phyloP scores from a whole-genome alignment of 225 moss, liverwort and hornwort species.

The Ulota crispa region DNA sequence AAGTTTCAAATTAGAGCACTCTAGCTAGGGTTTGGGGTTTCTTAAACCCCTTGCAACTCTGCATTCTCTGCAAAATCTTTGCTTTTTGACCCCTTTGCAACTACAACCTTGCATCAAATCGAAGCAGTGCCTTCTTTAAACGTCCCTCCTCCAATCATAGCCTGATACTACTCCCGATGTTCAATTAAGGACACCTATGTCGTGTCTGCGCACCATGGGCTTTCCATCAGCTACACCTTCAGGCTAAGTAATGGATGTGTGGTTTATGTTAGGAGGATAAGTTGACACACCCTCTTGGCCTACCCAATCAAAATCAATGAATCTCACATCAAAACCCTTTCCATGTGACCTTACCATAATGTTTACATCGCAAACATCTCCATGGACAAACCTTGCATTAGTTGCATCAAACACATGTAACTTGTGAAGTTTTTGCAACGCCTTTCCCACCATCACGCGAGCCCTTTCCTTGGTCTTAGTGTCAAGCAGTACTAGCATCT shows the following conservation, averaged over 20 bases:
- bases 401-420: not conserved
- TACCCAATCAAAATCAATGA: too few relatives aligned
- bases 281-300: not conserved
- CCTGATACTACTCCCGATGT: not conserved
- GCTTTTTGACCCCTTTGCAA: too few relatives aligned
- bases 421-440: not conserved
- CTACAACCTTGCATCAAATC: too few relatives aligned
- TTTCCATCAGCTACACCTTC: slow-evolving; percentile 4
- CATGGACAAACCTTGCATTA: not conserved
- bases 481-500: not conserved
- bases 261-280: slow-evolving; percentile 9
- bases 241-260: not conserved
- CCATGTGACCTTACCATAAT: not conserved
- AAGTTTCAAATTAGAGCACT: too few relatives aligned
- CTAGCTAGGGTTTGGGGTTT: too few relatives aligned
- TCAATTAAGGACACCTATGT: not conserved
- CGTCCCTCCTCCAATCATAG: not conserved
- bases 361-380: not conserved
- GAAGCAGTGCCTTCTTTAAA: not conserved
- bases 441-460: not conserved
- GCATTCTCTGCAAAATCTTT: too few relatives aligned
- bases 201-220: slow-evolving; percentile 17
- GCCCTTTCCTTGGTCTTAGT: slow-evolving; percentile 14
- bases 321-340: too few relatives aligned
- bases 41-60: too few relatives aligned